These are phyloP conservation scores for Diutina rugosa DNA, from an alignment of 1,139 yeast species.

Conservation along the genomic window DNA sequence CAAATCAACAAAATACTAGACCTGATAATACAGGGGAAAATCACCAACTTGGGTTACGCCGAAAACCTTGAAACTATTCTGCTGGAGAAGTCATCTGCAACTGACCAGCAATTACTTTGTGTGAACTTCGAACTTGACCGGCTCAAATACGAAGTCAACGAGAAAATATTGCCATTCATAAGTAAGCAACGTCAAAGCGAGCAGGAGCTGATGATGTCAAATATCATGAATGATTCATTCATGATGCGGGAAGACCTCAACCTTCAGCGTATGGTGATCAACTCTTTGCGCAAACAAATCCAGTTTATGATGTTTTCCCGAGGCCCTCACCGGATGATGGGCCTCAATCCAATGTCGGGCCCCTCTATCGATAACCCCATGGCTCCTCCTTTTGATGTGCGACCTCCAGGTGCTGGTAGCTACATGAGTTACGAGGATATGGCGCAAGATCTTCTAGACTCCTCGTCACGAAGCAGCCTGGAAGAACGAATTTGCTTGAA, in stretches of 20 bases:
- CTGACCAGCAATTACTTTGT: not conserved
- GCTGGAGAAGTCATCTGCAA: slow-evolving; percentile 3
- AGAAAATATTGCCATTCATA: slow-evolving; percentile 25
- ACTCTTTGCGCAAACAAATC: slow-evolving; percentile 36
- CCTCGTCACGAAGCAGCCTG: not conserved
- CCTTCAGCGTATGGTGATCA: slow-evolving; percentile 30
- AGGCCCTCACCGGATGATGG: not conserved
- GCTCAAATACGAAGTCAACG: slow-evolving; percentile 29
- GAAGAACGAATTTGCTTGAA: not conserved
- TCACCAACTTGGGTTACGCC: slow-evolving; percentile 38
- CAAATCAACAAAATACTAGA: slow-evolving; percentile 36
- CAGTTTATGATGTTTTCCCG: slow-evolving; percentile 28
- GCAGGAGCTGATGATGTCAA: slow-evolving; percentile 14
- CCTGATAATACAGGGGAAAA: slow-evolving; percentile 36
- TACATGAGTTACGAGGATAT: not conserved
- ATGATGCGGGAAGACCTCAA: slow-evolving; percentile 37
- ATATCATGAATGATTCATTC: slow-evolving; percentile 28
- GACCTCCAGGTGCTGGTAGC: not conserved
- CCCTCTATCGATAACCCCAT: not conserved
- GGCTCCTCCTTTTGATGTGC: not conserved
- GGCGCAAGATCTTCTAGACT: not conserved
- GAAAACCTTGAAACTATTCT: slow-evolving; percentile 33
- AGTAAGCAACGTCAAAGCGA: slow-evolving; percentile 10
- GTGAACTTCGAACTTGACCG: slow-evolving; percentile 27
- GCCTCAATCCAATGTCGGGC: not conserved